Evolutionary conservation across 768 basidiomycete species (phyloP).

Genomic region (Macrolepiota fuliginosa): DNA sequence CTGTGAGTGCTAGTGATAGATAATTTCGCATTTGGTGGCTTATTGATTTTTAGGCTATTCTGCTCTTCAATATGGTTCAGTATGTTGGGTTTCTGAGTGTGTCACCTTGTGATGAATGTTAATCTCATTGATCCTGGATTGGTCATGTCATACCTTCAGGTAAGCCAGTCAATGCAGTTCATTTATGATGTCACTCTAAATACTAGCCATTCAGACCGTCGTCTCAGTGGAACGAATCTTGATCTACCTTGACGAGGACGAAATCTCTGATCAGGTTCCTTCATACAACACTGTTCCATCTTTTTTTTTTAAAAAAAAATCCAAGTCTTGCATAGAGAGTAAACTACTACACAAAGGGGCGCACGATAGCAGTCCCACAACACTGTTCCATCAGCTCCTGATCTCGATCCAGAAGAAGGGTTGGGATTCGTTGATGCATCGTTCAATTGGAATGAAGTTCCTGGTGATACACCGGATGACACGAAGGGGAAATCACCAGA

Average conservation of each 20-base stretch:
- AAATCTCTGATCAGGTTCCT: slow-evolving; percentile 66
- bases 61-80: slow-evolving; percentile 84
- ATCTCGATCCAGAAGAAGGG: slow-evolving; percentile 25
- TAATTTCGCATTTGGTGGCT: neutral
- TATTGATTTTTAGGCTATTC: slow-evolving; percentile 50
- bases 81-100: slow-evolving; percentile 20
- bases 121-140: slow-evolving; percentile 46
- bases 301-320: too few species aligned
- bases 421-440: slow-evolving; percentile 57
- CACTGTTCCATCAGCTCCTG: slow-evolving; percentile 23
- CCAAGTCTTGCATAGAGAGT: too few species aligned
- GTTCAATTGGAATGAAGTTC: slow-evolving; percentile 61
- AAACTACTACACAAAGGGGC: too few species aligned
- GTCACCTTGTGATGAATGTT: neutral
- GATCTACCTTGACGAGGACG: slow-evolving; percentile 66
- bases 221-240: slow-evolving; percentile 69
- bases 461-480: slow-evolving; percentile 19
- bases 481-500: slow-evolving; percentile 10
- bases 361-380: too few species aligned
- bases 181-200: neutral
- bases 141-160: slow-evolving; percentile 75
- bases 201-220: slow-evolving; percentile 42
- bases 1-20: slow-evolving; percentile 39
- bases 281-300: slow-evolving; percentile 56
- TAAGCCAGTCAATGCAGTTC: slow-evolving; percentile 15